These are phyloP conservation scores for Erythrobasidium yunnanense DNA, from an alignment of 768 basidiomycete species.

Conservation along the genomic window DNA sequence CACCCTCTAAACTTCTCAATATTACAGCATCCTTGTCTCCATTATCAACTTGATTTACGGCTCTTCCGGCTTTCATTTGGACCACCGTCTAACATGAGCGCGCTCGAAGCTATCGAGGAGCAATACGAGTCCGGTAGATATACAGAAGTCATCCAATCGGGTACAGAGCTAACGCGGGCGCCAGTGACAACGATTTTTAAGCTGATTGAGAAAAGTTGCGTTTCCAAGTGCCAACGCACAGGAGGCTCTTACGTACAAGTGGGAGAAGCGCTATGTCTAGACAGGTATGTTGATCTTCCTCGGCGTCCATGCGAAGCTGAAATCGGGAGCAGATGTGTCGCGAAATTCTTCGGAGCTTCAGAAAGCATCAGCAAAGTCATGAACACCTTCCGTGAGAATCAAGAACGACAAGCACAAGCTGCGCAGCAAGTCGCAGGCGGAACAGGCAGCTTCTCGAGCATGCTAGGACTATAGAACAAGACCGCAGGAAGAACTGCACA, in stretches of 20 bases:
- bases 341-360: neutral
- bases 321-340: neutral
- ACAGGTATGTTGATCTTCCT: neutral
- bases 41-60: too few relatives aligned
- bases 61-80: too few relatives aligned
- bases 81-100: too few relatives aligned
- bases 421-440: neutral
- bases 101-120: neutral
- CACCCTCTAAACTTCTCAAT: too few relatives aligned
- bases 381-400: neutral
- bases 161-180: too few relatives aligned
- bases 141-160: neutral
- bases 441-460: neutral
- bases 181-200: neutral
- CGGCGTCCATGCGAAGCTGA: too few relatives aligned
- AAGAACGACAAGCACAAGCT: neutral
- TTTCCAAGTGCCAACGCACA: neutral
- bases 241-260: neutral
- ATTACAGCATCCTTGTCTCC: too few relatives aligned
- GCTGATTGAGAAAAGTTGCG: neutral
- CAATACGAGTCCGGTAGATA: neutral
- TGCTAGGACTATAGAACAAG: neutral
- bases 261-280: neutral
- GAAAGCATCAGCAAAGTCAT: neutral
- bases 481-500: too few relatives aligned